Percentiles rank a stretch among this genome's conserved stretches.
phyloP scores from a whole-genome alignment of 2,329 filamentous ascomycete species.

The Raffaelea albimanens region DNA sequence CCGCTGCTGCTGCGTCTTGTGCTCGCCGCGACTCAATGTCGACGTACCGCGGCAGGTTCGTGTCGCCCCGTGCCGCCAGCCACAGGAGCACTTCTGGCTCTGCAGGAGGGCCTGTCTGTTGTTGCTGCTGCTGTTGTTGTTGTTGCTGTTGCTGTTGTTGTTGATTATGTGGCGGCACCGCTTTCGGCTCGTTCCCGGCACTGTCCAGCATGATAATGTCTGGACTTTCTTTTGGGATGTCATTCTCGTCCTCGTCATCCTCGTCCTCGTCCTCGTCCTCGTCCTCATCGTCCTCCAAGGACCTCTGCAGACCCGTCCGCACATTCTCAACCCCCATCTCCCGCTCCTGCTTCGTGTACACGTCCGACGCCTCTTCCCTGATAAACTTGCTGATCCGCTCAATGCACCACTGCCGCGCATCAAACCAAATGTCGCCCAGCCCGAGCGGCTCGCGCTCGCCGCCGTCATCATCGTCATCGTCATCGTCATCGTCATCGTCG shows the following conservation, averaged over 20 bases:
- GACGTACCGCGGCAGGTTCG: constrained; percentile 33
- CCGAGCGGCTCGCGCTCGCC: constrained; percentile 22
- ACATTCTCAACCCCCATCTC: constrained; percentile 58
- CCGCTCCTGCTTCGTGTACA: constrained; percentile 64
- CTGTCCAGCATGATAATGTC: constrained; percentile 7
- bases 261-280: constrained; percentile 52
- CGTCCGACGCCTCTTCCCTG: constrained; percentile 43
- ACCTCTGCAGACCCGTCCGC: constrained; percentile 57
- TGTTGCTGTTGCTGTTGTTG: constrained; percentile 17
- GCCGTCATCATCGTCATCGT: constrained; percentile 29
- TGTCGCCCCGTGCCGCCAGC: constrained; percentile 34
- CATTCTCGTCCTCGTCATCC: constrained; percentile 41
- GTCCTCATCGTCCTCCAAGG: constrained; percentile 38
- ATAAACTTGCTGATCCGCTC: constrained; percentile 27
- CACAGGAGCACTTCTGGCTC: constrained; percentile 39
- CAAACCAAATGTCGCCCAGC: constrained; percentile 28
- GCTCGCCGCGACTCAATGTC: constrained; percentile 21
- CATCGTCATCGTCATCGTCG: constrained; percentile 23
- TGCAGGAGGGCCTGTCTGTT: constrained; percentile 20
- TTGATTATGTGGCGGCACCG: neutral
- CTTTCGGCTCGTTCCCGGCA: neutral
- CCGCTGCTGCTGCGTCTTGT: constrained; percentile 3
- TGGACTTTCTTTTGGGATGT: constrained; percentile 17
- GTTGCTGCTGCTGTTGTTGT: constrained; percentile 13
- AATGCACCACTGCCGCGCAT: constrained; percentile 21